These are phyloP conservation scores for Talaromyces sp. DNA, from an alignment of 2,329 filamentous ascomycete genomes.

Conservation along the genomic window DNA sequence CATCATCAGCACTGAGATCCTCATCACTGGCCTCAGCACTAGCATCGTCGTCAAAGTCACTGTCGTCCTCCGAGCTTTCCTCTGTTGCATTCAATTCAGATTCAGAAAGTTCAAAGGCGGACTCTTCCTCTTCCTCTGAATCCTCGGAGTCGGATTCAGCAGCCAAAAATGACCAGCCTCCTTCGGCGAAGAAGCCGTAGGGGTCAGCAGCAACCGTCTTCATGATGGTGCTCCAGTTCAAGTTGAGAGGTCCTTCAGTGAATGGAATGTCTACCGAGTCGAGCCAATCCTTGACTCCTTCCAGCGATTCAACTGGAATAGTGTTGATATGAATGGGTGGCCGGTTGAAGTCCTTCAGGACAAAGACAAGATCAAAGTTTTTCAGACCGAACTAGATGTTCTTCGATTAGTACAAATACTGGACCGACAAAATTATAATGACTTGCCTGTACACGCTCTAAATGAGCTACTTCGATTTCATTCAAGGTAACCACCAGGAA, in stretches of 20 bases:
- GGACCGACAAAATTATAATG: neutral
- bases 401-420: neutral
- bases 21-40: slow-evolving; percentile 67
- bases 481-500: slow-evolving; percentile 95
- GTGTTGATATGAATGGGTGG: slow-evolving; percentile 93
- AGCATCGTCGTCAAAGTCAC: slow-evolving; percentile 90
- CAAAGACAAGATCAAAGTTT: slow-evolving; percentile 97
- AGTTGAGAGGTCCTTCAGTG: slow-evolving; percentile 89
- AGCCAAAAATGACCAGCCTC: slow-evolving; percentile 90
- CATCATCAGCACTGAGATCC: slow-evolving; percentile 60
- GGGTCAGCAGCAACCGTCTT: slow-evolving; percentile 95
- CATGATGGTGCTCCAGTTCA: slow-evolving; percentile 99
- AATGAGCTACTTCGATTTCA: slow-evolving; percentile 92
- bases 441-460: slow-evolving; percentile 75
- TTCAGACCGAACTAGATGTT: slow-evolving; percentile 78
- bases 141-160: slow-evolving; percentile 85
- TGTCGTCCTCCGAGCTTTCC: slow-evolving; percentile 81
- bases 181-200: slow-evolving; percentile 90
- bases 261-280: slow-evolving; percentile 94
- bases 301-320: slow-evolving; percentile 90
- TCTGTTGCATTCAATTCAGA: slow-evolving; percentile 71
- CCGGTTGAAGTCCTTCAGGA: slow-evolving; percentile 96
- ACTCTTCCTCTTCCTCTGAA: slow-evolving; percentile 77
- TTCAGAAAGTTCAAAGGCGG: slow-evolving; percentile 85
- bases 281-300: slow-evolving; percentile 96